Conservation (phyloP, 2,329 filamentous ascomycete species). For the Periglandula ipomoeae region DNA sequence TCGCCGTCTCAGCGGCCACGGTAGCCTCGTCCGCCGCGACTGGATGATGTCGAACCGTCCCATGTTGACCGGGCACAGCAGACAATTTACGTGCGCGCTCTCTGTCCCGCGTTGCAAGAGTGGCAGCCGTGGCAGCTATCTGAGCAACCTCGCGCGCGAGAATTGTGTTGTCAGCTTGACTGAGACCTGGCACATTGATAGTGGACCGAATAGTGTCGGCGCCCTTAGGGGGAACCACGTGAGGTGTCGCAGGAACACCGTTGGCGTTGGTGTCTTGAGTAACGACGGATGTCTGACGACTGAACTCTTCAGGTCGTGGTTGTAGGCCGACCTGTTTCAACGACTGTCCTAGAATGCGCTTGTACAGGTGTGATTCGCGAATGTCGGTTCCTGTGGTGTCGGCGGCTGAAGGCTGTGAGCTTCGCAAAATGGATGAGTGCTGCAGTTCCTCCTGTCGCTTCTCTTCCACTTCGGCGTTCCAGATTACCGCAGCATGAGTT, state of each 20-base stretch:
- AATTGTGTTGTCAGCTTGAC: conserved; percentile 70
- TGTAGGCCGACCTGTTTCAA: conserved; percentile 70
- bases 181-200: conserved; percentile 58
- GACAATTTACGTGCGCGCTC: conserved; percentile 29
- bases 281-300: conserved; percentile 28
- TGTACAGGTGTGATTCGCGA: conserved; percentile 82
- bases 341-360: conserved; percentile 85
- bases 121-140: conserved; percentile 84
- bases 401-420: conserved; percentile 29
- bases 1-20: conserved; percentile 22
- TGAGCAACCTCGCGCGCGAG: conserved; percentile 84
- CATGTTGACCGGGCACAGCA: conserved; percentile 17
- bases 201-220: conserved; percentile 34
- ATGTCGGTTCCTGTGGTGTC: conserved; percentile 57
- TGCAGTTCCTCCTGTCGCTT: conserved; percentile 54
- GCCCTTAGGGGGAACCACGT: conserved; percentile 67
- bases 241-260: conserved; percentile 44
- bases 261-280: conserved; percentile 28
- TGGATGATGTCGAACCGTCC: conserved; percentile 16
- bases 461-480: conserved; percentile 77
- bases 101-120: conserved; percentile 72
- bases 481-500: conserved; percentile 94
- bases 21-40: conserved; percentile 24
- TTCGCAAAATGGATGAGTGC: conserved; percentile 22
- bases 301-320: conserved; percentile 38